Evolutionary conservation across 1,139 yeast species (phyloP).

Genomic region (Zygosaccharomyces sapae): DNA sequence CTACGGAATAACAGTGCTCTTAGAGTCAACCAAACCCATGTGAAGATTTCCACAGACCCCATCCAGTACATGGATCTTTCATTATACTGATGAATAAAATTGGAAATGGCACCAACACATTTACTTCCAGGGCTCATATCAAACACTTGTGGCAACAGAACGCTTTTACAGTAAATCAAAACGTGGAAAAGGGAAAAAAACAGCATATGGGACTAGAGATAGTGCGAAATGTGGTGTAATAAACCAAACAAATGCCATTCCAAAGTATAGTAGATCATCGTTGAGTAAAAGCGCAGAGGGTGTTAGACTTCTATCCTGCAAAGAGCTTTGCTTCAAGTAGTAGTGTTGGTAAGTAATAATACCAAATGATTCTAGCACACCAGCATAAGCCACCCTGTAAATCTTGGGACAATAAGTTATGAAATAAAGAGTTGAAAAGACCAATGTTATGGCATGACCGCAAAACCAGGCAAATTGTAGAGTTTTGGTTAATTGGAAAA

Average conservation of each 20-base stretch:
- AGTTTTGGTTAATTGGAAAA: constrained; percentile 27
- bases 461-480: constrained; percentile 39
- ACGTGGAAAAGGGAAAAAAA: constrained; percentile 73
- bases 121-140: constrained; percentile 38
- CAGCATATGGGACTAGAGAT: constrained; percentile 60
- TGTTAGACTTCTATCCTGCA: constrained; percentile 31
- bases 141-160: constrained; percentile 63
- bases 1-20: constrained; percentile 59
- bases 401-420: constrained; percentile 48
- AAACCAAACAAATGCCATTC: constrained; percentile 56
- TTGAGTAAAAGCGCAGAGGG: constrained; percentile 44
- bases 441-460: constrained; percentile 67
- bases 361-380: constrained; percentile 71
- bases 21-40: constrained; percentile 46
- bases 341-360: constrained; percentile 61
- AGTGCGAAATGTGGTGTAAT: constrained; percentile 50
- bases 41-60: constrained; percentile 62
- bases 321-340: constrained; percentile 29
- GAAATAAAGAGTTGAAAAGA: constrained; percentile 51
- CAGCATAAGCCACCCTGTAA: constrained; percentile 60
- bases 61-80: constrained; percentile 69
- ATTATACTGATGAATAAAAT: constrained; percentile 60
- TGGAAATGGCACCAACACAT: constrained; percentile 44
- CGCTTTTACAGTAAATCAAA: constrained; percentile 59
- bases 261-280: constrained; percentile 65